These are phyloP conservation scores for Posidonia oceanica DNA, from an alignment of 116 monocot genomes.

Conservation along the genomic window DNA sequence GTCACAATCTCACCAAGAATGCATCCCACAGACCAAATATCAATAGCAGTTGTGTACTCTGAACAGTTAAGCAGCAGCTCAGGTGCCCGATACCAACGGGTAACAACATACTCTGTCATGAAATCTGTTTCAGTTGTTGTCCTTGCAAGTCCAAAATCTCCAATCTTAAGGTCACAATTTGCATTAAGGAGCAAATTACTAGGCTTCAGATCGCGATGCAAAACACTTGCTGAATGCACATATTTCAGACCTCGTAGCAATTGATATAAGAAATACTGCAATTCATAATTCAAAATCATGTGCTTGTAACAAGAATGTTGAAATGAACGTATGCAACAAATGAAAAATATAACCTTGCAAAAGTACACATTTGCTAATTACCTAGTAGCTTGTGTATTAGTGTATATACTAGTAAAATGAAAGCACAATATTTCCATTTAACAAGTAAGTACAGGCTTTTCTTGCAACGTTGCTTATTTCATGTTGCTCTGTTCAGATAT, in stretches of 20 bases:
- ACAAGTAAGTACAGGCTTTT: too few species aligned
- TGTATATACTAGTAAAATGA: too few species aligned
- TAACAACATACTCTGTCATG: slow-evolving; percentile 80
- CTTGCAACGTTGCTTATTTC: too few species aligned
- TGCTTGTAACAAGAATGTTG: not conserved
- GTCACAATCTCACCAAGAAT: slow-evolving; percentile 61
- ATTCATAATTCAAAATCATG: not conserved
- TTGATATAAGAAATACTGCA: slow-evolving; percentile 78
- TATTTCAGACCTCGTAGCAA: slow-evolving; percentile 69
- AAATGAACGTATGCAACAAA: not conserved
- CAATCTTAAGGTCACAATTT: slow-evolving; percentile 75
- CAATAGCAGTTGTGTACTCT: slow-evolving; percentile 72
- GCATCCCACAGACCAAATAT: slow-evolving; percentile 82
- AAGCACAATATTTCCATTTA: too few species aligned
- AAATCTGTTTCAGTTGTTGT: slow-evolving; percentile 60
- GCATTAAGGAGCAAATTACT: slow-evolving; percentile 65
- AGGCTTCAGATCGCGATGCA: slow-evolving; percentile 74
- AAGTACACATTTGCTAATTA: too few species aligned
- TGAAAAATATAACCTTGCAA: too few species aligned
- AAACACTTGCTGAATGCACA: slow-evolving; percentile 59
- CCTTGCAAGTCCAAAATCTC: slow-evolving; percentile 71
- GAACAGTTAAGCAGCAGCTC: slow-evolving; percentile 69
- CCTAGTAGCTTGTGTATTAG: too few species aligned
- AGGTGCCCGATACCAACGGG: slow-evolving; percentile 71
- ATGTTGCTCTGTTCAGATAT: too few species aligned